These are phyloP conservation scores for Exophiala aquamarina DNA, from an alignment of 2,329 filamentous ascomycete genomes.

Conservation along the genomic window DNA sequence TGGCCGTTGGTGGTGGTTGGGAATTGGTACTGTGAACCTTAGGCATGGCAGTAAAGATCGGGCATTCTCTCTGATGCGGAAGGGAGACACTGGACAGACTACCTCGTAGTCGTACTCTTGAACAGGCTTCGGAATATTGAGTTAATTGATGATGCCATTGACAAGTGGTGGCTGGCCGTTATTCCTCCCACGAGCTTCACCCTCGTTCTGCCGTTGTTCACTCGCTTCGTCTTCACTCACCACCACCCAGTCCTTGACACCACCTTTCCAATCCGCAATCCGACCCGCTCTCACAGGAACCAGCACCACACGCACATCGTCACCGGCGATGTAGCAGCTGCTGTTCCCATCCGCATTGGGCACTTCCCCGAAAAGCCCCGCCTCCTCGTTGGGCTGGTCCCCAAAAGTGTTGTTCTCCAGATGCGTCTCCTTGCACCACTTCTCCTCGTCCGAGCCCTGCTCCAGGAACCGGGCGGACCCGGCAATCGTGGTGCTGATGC, in stretches of 20 bases:
- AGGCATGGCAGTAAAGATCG: too few relatives aligned
- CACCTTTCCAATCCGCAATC: constrained; percentile 94
- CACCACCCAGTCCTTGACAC: constrained; percentile 73
- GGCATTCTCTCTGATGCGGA: too few relatives aligned
- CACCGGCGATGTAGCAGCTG: constrained; percentile 71
- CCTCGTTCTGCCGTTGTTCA: constrained; percentile 10
- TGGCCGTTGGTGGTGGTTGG: too few relatives aligned
- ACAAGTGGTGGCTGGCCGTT: constrained; percentile 13
- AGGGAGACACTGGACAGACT: too few relatives aligned
- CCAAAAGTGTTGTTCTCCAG: constrained; percentile 90
- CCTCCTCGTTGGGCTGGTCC: constrained; percentile 48
- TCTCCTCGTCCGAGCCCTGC: constrained; percentile 75
- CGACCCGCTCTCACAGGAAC: constrained; percentile 81
- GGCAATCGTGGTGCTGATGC: constrained; percentile 91
- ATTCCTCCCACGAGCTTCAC: constrained; percentile 18
- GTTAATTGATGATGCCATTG: constrained; percentile 23
- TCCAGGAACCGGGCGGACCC: constrained; percentile 76
- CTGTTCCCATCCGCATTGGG: constrained; percentile 33
- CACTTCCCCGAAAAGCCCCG: constrained; percentile 43
- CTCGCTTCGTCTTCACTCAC: constrained; percentile 30
- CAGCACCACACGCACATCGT: constrained; percentile 82
- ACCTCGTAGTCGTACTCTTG: too few relatives aligned
- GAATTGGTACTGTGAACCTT: too few relatives aligned
- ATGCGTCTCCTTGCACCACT: constrained; percentile 79
- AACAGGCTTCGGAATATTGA: too few relatives aligned